phyloP scores from a whole-genome alignment of 2,329 filamentous ascomycete species.

The Aspergillus amoenus region DNA sequence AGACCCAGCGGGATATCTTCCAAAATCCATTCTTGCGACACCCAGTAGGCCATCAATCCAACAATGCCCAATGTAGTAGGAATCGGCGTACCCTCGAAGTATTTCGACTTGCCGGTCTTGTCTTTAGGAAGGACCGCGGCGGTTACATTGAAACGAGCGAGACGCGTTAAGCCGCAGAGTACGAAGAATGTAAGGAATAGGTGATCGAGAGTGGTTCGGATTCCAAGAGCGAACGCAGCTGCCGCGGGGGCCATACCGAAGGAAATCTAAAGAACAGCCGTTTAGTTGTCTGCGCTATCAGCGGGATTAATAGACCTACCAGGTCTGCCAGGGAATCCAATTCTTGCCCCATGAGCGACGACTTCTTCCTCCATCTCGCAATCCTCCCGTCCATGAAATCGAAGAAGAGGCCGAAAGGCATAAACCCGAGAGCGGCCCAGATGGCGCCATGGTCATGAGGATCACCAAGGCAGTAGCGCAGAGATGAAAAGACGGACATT shows the following conservation, averaged over 20 bases:
- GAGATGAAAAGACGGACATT: slow-evolving; percentile 92
- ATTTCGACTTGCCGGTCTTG: slow-evolving; percentile 82
- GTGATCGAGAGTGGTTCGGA: slow-evolving; percentile 82
- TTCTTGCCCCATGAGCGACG: slow-evolving; percentile 96
- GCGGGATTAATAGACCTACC: slow-evolving; percentile 55
- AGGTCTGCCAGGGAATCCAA: slow-evolving; percentile 92
- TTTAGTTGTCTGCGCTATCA: slow-evolving; percentile 7
- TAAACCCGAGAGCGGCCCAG: slow-evolving; percentile 79
- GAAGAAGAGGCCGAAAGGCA: slow-evolving; percentile 93
- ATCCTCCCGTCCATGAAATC: slow-evolving; percentile 98
- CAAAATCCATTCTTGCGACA: slow-evolving; percentile 75
- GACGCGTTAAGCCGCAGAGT: slow-evolving; percentile 85
- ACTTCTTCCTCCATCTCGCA: slow-evolving; percentile 94
- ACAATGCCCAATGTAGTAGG: slow-evolving; percentile 83
- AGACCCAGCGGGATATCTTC: slow-evolving; percentile 76
- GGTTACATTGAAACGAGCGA: slow-evolving; percentile 97
- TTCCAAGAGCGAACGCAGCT: slow-evolving; percentile 82
- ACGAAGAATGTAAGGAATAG: slow-evolving; percentile 82
- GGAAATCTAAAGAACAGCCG: slow-evolving; percentile 65
- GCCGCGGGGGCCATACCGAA: slow-evolving; percentile 90
- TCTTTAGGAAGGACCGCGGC: slow-evolving; percentile 89
- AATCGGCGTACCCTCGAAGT: slow-evolving; percentile 96
- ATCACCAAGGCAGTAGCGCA: slow-evolving; percentile 84
- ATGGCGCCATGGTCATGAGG: slow-evolving; percentile 66
- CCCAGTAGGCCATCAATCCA: slow-evolving; percentile 85